Percentiles rank a stretch among this genome's conserved stretches.
These are phyloP conservation scores for Fusarium veterinarium DNA, from an alignment of 2,329 filamentous ascomycete species.

Conservation along the genomic window DNA sequence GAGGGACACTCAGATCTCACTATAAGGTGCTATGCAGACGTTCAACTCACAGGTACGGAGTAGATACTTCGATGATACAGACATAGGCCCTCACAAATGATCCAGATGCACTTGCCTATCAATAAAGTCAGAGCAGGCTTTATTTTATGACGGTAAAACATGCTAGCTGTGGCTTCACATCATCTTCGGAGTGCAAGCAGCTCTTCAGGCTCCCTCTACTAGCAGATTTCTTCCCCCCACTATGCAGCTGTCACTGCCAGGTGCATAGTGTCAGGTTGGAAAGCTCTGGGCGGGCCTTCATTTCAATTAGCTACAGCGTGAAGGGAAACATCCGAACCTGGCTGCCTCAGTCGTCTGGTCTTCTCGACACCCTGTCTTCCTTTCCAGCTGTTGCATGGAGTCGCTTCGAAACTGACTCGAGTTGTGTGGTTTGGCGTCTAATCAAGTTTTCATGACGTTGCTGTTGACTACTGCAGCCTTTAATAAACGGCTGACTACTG, in stretches of 20 bases:
- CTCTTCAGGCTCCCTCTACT: background rate
- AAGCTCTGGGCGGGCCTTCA: slow-evolving; percentile 12
- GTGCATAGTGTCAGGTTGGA: slow-evolving; percentile 33
- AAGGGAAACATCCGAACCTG: slow-evolving; percentile 3
- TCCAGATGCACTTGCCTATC: background rate
- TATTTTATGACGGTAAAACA: background rate
- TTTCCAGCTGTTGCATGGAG: background rate
- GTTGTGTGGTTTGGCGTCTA: slow-evolving; percentile 11
- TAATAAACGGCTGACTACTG: slow-evolving; percentile 29
- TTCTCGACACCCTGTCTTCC: background rate
- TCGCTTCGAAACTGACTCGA: slow-evolving; percentile 1
- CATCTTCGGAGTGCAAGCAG: background rate
- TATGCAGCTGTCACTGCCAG: slow-evolving; percentile 40
- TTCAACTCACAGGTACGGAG: background rate
- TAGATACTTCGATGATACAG: background rate
- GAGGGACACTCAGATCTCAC: slow-evolving; percentile 1
- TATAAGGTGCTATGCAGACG: background rate
- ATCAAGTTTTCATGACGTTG: slow-evolving; percentile 23
- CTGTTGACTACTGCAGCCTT: slow-evolving; percentile 17
- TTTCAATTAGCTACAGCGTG: slow-evolving; percentile 23
- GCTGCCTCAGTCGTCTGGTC: background rate
- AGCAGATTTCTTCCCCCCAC: slow-evolving; percentile 37
- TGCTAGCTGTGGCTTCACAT: background rate
- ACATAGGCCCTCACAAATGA: background rate
- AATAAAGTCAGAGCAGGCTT: background rate